phyloP scores from a whole-genome alignment of 768 basidiomycete species.

The Flagelloscypha sp. region DNA sequence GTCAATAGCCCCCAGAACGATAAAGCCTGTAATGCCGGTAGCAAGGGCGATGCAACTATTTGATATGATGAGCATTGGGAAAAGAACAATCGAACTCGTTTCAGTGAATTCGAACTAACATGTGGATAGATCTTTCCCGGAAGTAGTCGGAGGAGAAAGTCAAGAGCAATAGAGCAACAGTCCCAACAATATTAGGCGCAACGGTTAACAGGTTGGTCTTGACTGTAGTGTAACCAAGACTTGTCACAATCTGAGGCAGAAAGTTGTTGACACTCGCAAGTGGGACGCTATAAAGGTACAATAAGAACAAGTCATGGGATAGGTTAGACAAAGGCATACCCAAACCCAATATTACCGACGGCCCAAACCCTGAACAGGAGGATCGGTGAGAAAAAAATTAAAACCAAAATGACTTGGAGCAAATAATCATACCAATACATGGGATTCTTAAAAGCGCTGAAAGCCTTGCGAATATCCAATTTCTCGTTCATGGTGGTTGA shows the following conservation, averaged over 20 bases:
- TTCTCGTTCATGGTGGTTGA: conserved; percentile 34
- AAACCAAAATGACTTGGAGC: conserved; percentile 38
- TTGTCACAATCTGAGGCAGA: conserved; percentile 39
- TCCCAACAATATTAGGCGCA: conserved; percentile 43
- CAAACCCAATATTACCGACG: conserved; percentile 7
- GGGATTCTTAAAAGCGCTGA: conserved; percentile 34
- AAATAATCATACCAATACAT: no score
- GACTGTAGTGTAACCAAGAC: conserved; percentile 37
- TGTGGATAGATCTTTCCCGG: conserved; percentile 41
- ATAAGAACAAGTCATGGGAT: neutral
- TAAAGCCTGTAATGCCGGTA: conserved; percentile 31
- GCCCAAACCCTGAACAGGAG: no score
- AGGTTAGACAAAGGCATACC: neutral
- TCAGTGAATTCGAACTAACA: conserved; percentile 21
- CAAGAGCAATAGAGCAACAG: conserved; percentile 34
- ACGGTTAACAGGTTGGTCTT: conserved; percentile 47
- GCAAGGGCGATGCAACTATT: conserved; percentile 33
- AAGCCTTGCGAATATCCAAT: conserved; percentile 33
- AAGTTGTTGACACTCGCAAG: conserved; percentile 47
- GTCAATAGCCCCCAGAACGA: conserved; percentile 39
- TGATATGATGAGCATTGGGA: neutral
- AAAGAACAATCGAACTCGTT: no score
- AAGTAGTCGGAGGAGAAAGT: conserved; percentile 47
- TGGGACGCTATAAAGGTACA: conserved; percentile 40
- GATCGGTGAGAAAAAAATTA: conserved; percentile 32